phyloP scores from a whole-genome alignment of 371 early-diverging fungal genomes.

The Mortierella sp. region DNA sequence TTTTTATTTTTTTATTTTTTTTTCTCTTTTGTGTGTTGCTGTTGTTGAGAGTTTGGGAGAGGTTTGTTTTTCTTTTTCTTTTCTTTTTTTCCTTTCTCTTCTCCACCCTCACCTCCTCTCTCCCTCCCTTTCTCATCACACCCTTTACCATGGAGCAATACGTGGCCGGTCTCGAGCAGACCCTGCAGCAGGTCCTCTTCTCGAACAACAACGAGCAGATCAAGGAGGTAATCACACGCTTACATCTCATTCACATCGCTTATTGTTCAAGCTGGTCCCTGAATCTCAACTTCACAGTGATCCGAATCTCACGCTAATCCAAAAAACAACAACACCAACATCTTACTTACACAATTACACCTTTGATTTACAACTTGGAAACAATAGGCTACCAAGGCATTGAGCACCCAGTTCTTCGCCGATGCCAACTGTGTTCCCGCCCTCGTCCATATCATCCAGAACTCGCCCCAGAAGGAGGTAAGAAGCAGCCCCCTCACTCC shows the following conservation, averaged over 20 bases:
- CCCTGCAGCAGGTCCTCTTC: conserved; percentile 48
- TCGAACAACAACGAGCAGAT: conserved; percentile 45
- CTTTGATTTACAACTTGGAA: not conserved
- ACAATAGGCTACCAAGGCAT: conserved; percentile 71
- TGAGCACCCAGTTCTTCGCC: conserved; percentile 78
- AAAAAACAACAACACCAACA: not conserved
- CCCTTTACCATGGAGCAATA: conserved; percentile 44
- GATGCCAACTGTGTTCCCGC: conserved; percentile 80
- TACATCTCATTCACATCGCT: not conserved
- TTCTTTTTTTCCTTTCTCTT: conserved; percentile 14
- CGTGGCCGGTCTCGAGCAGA: conserved; percentile 49
- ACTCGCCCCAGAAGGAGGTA: conserved; percentile 67
- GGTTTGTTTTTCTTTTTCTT: conserved; percentile 10
- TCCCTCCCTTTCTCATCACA: not conserved
- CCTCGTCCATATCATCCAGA: conserved; percentile 74
- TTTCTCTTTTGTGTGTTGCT: not conserved
- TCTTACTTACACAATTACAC: not conserved
- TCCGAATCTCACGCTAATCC: not conserved
- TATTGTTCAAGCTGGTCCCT: not conserved
- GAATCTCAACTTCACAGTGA: not conserved
- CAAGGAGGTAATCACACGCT: conserved; percentile 28
- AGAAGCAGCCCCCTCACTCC: not conserved
- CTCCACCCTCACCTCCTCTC: not conserved
- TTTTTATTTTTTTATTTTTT: not conserved
- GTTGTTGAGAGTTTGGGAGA: not conserved